Evolutionary conservation across 2,329 filamentous ascomycete genomes (phyloP), one percentile per base, ranked within the genome.

Genomic region (Aspergillus ibericus): DNA sequence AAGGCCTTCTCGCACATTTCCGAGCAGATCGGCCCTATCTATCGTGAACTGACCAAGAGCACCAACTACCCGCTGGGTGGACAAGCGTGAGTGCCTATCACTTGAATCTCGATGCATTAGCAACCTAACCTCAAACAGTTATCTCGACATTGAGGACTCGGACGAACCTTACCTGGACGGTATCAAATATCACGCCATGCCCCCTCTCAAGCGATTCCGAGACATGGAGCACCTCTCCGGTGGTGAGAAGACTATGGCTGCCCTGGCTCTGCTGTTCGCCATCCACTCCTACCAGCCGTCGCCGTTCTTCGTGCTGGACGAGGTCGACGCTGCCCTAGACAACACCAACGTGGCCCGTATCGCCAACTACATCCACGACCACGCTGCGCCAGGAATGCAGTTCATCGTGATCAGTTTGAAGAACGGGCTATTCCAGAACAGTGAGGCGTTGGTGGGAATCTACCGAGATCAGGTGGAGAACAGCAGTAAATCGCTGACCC

Each of bases 221-320:
- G 96, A 99, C 75, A 99, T 99, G 95, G 95, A 99, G 76, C 95
- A 97, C 73, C 81, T 99, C 9, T 96, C 92, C 1, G 95, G 95
- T 69, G 95, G 95, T 56, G 95, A 99, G 78, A 99, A 99, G 82
- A 99, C 95, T 0, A 99, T 99, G 88, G 95, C 95, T 1, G 95
- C 95, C 13, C 82, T 99, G 38, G 95, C 95, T n/a, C 83, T 99
- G 40, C 84, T 99, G 4, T 99, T 99, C 73, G 95, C 95, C 20
- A 93, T 99, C 57, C 95, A 99, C 80, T 93, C 89, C 59, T 99
- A 93, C 80, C 93, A 97, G 73, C 93, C 95, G 0, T 91, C 87
- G 60, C 95, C 96, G 0, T 99, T 99, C 81, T 99, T 99, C 75
- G 95, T 99, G 34, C 86, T 99, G 7, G 95, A 99, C 73, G 95